Conservation (phyloP, 305 asterid genomes). For the Striga hermonthica region DNA sequence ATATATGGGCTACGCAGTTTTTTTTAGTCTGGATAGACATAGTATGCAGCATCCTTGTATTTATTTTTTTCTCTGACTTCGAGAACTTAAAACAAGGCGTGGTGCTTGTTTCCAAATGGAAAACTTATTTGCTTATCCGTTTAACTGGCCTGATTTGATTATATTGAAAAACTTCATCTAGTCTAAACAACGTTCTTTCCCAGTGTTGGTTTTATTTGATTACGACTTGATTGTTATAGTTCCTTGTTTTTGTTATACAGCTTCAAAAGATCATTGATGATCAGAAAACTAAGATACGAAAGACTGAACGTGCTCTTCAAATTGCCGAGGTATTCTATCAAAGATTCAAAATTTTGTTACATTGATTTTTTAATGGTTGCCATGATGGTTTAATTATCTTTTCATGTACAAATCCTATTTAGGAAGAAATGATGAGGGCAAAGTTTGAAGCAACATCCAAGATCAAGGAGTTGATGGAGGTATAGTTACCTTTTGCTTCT, state of each 20-base stretch:
- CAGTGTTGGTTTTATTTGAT: too few species aligned
- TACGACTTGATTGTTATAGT: too few species aligned
- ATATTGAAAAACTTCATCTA: too few species aligned
- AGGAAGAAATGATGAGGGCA: constrained; percentile 82
- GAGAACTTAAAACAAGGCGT: too few species aligned
- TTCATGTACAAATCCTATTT: constrained; percentile 24
- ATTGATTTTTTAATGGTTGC: constrained; percentile 15
- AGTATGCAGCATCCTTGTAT: too few species aligned
- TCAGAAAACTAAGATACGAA: constrained; percentile 56
- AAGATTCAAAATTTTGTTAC: constrained; percentile 10
- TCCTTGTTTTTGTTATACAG: constrained; percentile 37
- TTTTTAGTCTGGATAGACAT: too few species aligned
- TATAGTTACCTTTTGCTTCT: neutral
- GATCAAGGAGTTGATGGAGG: constrained; percentile 58
- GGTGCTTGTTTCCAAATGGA: too few species aligned
- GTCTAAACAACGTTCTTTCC: too few species aligned
- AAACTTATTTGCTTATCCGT: too few species aligned
- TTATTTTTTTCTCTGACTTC: too few species aligned
- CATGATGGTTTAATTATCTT: constrained; percentile 19
- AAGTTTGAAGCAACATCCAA: constrained; percentile 29
- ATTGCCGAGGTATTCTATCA: constrained; percentile 60
- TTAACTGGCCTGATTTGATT: too few species aligned
- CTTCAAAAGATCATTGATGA: constrained; percentile 53
- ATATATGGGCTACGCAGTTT: too few species aligned
- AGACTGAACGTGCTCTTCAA: constrained; percentile 86